Evolutionary conservation across 2,329 filamentous ascomycete species (phyloP).

Genomic region (Cordyceps fumosorosea): DNA sequence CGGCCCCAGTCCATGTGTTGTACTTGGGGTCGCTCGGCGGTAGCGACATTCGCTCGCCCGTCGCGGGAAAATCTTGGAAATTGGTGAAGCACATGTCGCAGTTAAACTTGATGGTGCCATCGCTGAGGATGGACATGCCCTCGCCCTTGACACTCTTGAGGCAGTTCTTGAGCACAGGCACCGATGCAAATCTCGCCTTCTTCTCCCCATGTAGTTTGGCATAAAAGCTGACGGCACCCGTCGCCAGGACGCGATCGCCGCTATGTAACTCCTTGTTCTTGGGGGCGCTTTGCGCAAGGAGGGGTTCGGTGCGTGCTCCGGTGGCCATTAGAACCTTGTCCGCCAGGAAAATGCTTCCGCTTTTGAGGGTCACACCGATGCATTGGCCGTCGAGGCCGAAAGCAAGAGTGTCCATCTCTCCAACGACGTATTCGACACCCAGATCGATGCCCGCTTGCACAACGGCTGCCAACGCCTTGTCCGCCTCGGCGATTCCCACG

Average conservation of each 20-base stretch:
- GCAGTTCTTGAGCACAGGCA: constrained; percentile 48
- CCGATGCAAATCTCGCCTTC: constrained; percentile 37
- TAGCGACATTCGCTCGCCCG: constrained; percentile 46
- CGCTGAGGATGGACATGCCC: constrained; percentile 37
- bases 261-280: constrained; percentile 44
- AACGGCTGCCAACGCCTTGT: constrained; percentile 48
- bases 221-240: constrained; percentile 42
- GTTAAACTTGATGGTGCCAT: constrained; percentile 54
- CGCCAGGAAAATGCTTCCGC: constrained; percentile 41
- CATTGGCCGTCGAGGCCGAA: constrained; percentile 41
- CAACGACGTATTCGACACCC: constrained; percentile 50
- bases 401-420: constrained; percentile 38
- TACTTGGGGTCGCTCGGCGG: constrained; percentile 39
- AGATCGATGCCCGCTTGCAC: constrained; percentile 44
- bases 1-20: constrained; percentile 33
- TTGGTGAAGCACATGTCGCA: constrained; percentile 54
- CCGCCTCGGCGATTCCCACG: constrained; percentile 54
- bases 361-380: constrained; percentile 41
- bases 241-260: constrained; percentile 48
- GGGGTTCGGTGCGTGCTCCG: constrained; percentile 48
- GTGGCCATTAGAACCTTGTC: constrained; percentile 49
- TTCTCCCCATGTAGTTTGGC: constrained; percentile 36
- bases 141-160: constrained; percentile 35
- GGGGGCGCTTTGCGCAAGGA: constrained; percentile 46
- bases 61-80: constrained; percentile 36